Conservation (phyloP, 306 rosid genomes). For the Cicer yamashitae region DNA sequence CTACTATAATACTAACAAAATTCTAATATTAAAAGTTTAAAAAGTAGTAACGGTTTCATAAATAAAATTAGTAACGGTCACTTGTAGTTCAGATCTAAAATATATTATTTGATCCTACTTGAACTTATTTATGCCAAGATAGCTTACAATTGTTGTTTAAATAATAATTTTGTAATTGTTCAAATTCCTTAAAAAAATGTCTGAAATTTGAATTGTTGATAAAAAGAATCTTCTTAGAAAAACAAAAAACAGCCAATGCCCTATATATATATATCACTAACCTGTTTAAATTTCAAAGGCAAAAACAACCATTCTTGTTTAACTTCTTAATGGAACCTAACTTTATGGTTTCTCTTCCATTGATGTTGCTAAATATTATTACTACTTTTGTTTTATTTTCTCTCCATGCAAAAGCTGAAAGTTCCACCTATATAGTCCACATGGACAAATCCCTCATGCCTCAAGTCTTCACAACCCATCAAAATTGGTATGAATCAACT, state of each 20-base stretch:
- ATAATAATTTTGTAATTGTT: background rate
- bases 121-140: too few relatives aligned
- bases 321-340: conserved; percentile 42
- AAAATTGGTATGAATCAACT: conserved; percentile 47
- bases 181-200: too few relatives aligned
- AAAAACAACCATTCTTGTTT: conserved; percentile 7
- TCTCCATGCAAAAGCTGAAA: conserved; percentile 36
- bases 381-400: conserved; percentile 20
- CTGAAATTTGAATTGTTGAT: too few relatives aligned
- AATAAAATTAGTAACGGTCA: too few relatives aligned
- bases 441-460: conserved; percentile 56
- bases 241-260: background rate
- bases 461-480: conserved; percentile 43
- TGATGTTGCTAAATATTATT: conserved; percentile 33
- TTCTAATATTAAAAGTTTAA: too few relatives aligned
- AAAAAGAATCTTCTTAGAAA: background rate
- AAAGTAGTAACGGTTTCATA: too few relatives aligned
- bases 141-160: background rate
- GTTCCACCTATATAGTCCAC: conserved; percentile 50
- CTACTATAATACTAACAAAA: too few relatives aligned
- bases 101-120: too few relatives aligned
- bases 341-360: conserved; percentile 11
- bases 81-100: too few relatives aligned
- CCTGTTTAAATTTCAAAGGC: conserved; percentile 17
- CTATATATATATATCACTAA: conserved; percentile 28